Percentiles rank a stretch among this genome's conserved stretches.
These are phyloP conservation scores for Nepenthes alata DNA, from an alignment of 179 eudicot genomes.

Conservation along the genomic window DNA sequence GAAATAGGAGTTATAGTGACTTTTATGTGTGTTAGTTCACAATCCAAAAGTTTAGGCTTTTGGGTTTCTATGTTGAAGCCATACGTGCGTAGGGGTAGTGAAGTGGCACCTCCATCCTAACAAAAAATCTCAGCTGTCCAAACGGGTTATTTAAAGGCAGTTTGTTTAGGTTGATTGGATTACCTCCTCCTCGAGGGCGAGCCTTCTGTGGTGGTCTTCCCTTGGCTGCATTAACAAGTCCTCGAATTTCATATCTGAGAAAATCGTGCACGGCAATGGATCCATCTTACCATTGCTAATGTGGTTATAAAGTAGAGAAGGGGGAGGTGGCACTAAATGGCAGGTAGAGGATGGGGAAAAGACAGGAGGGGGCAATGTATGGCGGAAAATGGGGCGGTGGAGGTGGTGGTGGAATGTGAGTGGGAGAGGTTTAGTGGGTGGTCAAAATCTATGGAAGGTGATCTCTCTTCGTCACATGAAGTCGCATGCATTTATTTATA, in stretches of 20 bases:
- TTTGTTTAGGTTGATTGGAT: neutral
- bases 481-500: slow-evolving; percentile 8
- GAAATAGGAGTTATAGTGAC: neutral
- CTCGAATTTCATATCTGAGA: slow-evolving; percentile 51
- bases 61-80: neutral
- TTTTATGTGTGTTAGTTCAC: neutral
- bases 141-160: neutral
- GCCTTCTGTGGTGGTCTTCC: slow-evolving; percentile 31
- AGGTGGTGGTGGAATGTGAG: neutral
- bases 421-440: neutral
- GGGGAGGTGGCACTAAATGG: neutral
- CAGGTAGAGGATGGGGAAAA: neutral
- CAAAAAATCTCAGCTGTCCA: neutral
- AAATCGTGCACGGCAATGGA: neutral
- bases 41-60: neutral
- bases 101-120: neutral
- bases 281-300: neutral
- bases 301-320: slow-evolving; percentile 11
- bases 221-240: slow-evolving; percentile 48
- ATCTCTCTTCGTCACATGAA: slow-evolving; percentile 19
- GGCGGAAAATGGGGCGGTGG: neutral
- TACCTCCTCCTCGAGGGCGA: slow-evolving; percentile 61
- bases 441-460: too few species aligned
- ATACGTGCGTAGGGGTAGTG: neutral
- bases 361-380: neutral